These are phyloP conservation scores for Leptomonas pyrrhocoris DNA, from an alignment of 208 protist genomes.

Conservation along the genomic window DNA sequence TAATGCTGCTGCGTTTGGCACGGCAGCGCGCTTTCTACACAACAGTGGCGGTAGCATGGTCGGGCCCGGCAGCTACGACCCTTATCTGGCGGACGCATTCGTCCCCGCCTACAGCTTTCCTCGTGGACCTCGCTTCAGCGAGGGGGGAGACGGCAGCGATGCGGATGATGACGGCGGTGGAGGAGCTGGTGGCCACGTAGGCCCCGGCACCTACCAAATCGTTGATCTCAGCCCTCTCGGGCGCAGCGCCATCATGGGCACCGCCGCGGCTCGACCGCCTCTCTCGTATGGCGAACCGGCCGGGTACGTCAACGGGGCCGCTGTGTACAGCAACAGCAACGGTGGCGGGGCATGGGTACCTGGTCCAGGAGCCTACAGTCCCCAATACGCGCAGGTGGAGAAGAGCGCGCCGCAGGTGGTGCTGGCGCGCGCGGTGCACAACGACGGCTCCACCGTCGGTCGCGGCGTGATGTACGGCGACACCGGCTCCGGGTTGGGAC, in stretches of 20 bases:
- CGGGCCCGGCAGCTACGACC: constrained; percentile 61
- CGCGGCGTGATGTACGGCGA: not conserved
- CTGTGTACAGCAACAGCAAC: not conserved
- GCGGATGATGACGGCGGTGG: not conserved
- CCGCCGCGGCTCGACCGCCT: constrained; percentile 20
- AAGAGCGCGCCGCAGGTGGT: constrained; percentile 17
- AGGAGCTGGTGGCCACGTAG: not conserved
- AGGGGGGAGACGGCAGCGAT: not conserved
- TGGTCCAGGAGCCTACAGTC: constrained; percentile 45
- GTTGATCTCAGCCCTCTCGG: constrained; percentile 28
- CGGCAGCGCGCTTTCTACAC: constrained; percentile 36
- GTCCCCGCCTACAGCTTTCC: constrained; percentile 15
- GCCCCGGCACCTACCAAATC: constrained; percentile 38
- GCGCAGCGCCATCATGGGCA: constrained; percentile 38
- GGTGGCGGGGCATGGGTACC: constrained; percentile 10
- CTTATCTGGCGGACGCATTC: constrained; percentile 5
- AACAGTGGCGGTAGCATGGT: constrained; percentile 18
- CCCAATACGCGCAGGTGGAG: constrained; percentile 31
- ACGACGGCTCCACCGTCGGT: not conserved
- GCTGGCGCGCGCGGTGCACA: constrained; percentile 9
- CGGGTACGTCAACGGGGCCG: not conserved
- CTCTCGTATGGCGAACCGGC: not conserved
- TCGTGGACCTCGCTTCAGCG: constrained; percentile 15
- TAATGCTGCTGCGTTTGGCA: constrained; percentile 33
- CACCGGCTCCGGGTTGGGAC: constrained; percentile 8